phyloP scores from a whole-genome alignment of 257 asterid genomes.

The Forsythia suspensa region DNA sequence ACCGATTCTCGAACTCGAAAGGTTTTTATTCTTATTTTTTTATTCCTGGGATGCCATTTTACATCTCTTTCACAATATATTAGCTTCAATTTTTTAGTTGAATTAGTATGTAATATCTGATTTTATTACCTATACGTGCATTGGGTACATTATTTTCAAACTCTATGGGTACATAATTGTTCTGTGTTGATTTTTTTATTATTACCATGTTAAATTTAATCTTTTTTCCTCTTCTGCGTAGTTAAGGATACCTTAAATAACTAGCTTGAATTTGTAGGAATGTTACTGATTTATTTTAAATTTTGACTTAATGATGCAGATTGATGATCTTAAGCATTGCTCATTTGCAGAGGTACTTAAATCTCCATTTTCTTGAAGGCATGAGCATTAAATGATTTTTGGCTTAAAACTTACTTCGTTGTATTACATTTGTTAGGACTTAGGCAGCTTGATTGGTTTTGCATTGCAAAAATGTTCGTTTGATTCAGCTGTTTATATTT shows the following conservation, averaged over 20 bases:
- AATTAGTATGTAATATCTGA: neutral
- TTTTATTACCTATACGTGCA: neutral
- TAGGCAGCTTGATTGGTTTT: neutral
- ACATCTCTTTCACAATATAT: neutral
- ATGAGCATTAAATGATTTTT: neutral
- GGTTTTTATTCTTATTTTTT: conserved; percentile 36
- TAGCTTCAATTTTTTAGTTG: neutral
- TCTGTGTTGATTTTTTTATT: neutral
- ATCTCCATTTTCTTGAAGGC: neutral
- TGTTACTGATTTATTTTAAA: neutral
- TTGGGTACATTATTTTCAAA: neutral
- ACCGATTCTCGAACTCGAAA: conserved; percentile 82
- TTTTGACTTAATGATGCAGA: conserved; percentile 43
- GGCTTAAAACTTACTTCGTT: neutral
- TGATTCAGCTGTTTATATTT: neutral
- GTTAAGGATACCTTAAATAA: neutral
- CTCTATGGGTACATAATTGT: neutral
- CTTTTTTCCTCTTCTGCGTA: neutral
- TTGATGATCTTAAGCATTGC: conserved; percentile 79
- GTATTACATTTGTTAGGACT: neutral
- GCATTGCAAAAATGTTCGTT: neutral
- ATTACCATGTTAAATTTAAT: neutral
- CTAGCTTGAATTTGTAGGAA: neutral
- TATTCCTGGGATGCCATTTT: neutral
- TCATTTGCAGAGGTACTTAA: conserved; percentile 75